Evolutionary conservation across 305 asterid species (phyloP).

Genomic region (Striga hermonthica): DNA sequence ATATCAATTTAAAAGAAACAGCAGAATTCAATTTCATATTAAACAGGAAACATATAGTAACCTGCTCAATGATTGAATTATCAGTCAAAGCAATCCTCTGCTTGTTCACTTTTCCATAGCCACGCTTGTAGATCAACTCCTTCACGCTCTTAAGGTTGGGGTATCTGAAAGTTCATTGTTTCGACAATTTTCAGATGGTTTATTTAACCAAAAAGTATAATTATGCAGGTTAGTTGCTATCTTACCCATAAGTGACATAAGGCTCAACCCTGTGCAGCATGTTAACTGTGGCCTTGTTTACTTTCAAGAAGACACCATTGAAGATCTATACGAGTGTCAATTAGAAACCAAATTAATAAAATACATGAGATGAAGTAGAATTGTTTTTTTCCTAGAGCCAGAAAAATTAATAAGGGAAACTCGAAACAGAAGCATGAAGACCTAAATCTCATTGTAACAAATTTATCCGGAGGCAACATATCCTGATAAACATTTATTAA

Average conservation of each 20-base stretch:
- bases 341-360: background rate
- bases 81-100: constrained; percentile 61
- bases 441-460: no score
- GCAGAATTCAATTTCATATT: background rate
- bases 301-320: constrained; percentile 60
- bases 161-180: constrained; percentile 39
- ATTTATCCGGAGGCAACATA: no score
- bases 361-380: no score
- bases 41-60: background rate
- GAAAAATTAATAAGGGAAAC: no score
- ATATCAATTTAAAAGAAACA: background rate
- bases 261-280: constrained; percentile 83
- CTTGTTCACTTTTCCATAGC: constrained; percentile 60
- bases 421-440: no score
- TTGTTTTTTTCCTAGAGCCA: no score
- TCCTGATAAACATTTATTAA: no score
- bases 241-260: constrained; percentile 67
- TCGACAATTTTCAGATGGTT: background rate
- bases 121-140: constrained; percentile 81
- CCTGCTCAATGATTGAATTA: constrained; percentile 56
- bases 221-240: background rate
- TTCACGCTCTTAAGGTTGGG: constrained; percentile 71
- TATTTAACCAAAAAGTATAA: background rate
- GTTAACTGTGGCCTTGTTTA: constrained; percentile 62
- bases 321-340: constrained; percentile 37